Percentiles rank a stretch among this genome's conserved stretches.
Conservation (phyloP, 768 basidiomycete genomes). For the Peribolospora baueri region DNA sequence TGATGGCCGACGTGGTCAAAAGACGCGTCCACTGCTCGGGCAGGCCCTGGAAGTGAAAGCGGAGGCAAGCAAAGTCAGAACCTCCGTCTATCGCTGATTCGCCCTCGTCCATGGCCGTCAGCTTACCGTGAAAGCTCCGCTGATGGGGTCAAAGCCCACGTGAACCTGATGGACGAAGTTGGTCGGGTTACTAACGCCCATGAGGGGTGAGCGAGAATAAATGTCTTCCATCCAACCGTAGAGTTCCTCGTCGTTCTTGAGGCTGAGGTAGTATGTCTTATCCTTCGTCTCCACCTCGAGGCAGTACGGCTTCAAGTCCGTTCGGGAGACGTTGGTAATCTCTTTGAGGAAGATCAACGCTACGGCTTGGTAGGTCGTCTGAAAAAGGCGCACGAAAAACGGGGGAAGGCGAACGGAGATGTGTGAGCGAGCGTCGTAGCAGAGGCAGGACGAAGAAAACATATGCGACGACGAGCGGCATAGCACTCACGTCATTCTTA, state of each 20-base stretch:
- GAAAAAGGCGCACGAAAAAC: constrained; percentile 15
- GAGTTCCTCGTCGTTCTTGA: constrained; percentile 89
- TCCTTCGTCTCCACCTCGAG: constrained; percentile 64
- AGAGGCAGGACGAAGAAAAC: no score
- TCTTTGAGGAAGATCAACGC: constrained; percentile 43
- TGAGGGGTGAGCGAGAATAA: constrained; percentile 67
- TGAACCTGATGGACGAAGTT: constrained; percentile 98
- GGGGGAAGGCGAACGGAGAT: constrained; percentile 23
- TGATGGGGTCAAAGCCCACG: constrained; percentile 83
- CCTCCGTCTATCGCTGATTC: no score
- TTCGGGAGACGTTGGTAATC: constrained; percentile 67
- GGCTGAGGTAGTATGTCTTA: constrained; percentile 46
- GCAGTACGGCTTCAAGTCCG: constrained; percentile 85
- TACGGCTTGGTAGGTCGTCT: constrained; percentile 23
- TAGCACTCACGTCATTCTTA: constrained; percentile 57
- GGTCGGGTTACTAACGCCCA: constrained; percentile 82
- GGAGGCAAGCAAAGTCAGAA: no score
- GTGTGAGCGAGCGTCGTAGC: constrained; percentile 4
- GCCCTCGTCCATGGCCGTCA: no score
- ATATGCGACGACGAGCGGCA: background rate
- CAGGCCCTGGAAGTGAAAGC: constrained; percentile 37
- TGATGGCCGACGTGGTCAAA: constrained; percentile 91
- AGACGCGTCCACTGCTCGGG: constrained; percentile 94
- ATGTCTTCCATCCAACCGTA: constrained; percentile 97
- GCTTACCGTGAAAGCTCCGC: constrained; percentile 75